Evolutionary conservation across 345 rosid genomes (phyloP), one percentile per base, ranked within the genome.

Genomic region (Carallia pectinifolia): DNA sequence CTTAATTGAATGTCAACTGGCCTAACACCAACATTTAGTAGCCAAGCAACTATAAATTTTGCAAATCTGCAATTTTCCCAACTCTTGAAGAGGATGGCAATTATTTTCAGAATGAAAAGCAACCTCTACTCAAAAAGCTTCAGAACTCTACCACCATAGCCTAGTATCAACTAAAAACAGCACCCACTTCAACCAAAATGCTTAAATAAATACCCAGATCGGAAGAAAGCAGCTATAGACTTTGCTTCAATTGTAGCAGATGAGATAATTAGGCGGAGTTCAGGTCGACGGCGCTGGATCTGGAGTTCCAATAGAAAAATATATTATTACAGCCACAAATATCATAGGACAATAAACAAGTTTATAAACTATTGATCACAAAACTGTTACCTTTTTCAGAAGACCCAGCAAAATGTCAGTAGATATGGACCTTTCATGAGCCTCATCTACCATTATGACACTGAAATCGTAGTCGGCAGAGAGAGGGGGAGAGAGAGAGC

Each of bases 381-480:
- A 40, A 68, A 67, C 47, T 29, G 44, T 55, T 78, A 91, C 98
- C 97, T 95, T 92, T 77, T 92, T 95, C 70, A 92, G 80, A 69
- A 95, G 97, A 70, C 99, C 99, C 15, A 95, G 85, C 78, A 95
- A 80, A 76, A 95, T 89, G 76, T 95, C 99, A 12, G 97, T 95
- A 31, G 99, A 90, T 74, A 92, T 90, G 56, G 99, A 92, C 77
- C 99, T 86, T 83, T 95, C 99, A 61, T 95, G 97, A 77, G 99
- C 99, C 85, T 95, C 99, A 78, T 95, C 99, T 31, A 95, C 87
- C 99, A 95, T 95, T 80, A 95, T 80, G 71, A 95, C 97, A 85
- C 99, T 95, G 40, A 74, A 6, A 40, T n/a, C 62, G 60, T 29
- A 77, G 40, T 17, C 4, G 47, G 8, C 62, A 17, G 16, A 40